These are phyloP conservation scores for Aspergillus saccharolyticus DNA, from an alignment of 495 filamentous ascomycete genomes.

Conservation along the genomic window DNA sequence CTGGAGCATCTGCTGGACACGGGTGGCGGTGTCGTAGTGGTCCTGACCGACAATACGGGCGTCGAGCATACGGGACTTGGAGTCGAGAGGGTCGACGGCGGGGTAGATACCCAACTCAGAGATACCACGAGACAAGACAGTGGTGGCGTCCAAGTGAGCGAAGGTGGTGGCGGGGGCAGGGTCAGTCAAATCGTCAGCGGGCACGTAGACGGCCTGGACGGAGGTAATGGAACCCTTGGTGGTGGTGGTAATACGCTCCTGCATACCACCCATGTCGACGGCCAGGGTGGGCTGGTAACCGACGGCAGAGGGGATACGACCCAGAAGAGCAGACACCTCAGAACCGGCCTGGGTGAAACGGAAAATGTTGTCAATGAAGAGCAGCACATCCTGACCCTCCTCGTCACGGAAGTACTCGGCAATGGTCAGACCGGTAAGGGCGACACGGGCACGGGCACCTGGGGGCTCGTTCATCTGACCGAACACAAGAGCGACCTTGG, in stretches of 20 bases:
- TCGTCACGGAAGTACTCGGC: conserved; percentile 97
- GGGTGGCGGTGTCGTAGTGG: conserved; percentile 91
- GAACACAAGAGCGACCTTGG: conserved; percentile 99
- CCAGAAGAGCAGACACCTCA: conserved; percentile 98
- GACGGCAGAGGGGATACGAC: conserved; percentile 99
- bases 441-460: conserved; percentile 99
- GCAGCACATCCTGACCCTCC: conserved; percentile 97
- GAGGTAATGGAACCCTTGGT: conserved; percentile 99
- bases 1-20: conserved; percentile 97
- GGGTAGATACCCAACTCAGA: conserved; percentile 99
- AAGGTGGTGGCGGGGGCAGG: conserved; percentile 99
- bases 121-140: conserved; percentile 99
- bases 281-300: conserved; percentile 99
- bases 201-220: conserved; percentile 99
- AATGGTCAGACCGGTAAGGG: conserved; percentile 85
- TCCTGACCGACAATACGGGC: conserved; percentile 96
- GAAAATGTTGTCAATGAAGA: conserved; percentile 99
- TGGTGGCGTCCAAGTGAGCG: conserved; percentile 99
- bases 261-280: conserved; percentile 99
- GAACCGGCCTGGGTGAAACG: conserved; percentile 99
- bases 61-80: conserved; percentile 99
- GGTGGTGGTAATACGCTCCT: conserved; percentile 99
- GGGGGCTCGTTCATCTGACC: conserved; percentile 99
- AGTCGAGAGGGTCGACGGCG: conserved; percentile 98
- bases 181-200: conserved; percentile 99